Evolutionary conservation across 2,329 filamentous ascomycete species (phyloP).

Genomic region (Stylonectria norvegica): DNA sequence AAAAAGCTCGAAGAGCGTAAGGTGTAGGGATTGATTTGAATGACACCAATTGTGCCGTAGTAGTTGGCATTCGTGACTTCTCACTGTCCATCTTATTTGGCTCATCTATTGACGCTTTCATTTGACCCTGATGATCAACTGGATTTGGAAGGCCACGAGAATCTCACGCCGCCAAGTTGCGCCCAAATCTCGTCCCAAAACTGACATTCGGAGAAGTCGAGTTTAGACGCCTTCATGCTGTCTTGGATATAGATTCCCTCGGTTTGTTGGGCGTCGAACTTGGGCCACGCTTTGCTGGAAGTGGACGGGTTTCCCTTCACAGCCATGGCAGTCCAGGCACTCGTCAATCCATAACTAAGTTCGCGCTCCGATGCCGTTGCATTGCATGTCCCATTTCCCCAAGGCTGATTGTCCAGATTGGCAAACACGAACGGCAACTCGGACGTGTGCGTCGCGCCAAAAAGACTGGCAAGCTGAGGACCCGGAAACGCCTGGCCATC

Average conservation of each 20-base stretch:
- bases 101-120: too few relatives aligned
- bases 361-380: constrained; percentile 6
- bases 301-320: constrained; percentile 8
- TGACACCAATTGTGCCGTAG: too few relatives aligned
- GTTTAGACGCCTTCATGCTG: not conserved
- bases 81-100: too few relatives aligned
- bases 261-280: constrained; percentile 1
- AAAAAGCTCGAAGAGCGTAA: too few relatives aligned
- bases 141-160: not conserved
- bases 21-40: too few relatives aligned
- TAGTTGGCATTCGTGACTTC: too few relatives aligned
- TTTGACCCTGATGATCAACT: too few relatives aligned
- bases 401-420: constrained; percentile 15
- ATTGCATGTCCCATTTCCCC: constrained; percentile 13
- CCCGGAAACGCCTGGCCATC: constrained; percentile 6
- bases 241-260: constrained; percentile 2
- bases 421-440: constrained; percentile 18
- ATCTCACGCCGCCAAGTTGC: constrained; percentile 4
- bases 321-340: constrained; percentile 18
- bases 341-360: constrained; percentile 10
- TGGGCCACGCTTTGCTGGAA: constrained; percentile 7
- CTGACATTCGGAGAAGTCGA: constrained; percentile 16
- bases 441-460: constrained; percentile 13
- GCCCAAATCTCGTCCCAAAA: constrained; percentile 18
- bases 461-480: not conserved